Evolutionary conservation across 495 filamentous ascomycete genomes (phyloP), one percentile per base, ranked within the genome.

Genomic region (Bathelium albidoporum): DNA sequence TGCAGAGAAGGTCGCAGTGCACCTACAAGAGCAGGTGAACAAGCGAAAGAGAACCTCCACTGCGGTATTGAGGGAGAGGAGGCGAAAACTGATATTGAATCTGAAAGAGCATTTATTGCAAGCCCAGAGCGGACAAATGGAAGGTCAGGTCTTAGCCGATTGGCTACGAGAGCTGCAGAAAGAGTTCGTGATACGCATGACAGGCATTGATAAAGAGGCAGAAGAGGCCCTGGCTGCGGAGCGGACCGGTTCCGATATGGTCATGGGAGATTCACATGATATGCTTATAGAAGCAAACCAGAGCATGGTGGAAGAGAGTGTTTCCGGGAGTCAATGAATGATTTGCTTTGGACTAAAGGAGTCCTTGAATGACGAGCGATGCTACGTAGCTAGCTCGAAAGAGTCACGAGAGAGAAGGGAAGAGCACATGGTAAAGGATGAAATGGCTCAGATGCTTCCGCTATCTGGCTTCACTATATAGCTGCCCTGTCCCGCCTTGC

Each of bases 151-250:
- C 0, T 74, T 97, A 22, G 73, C 73, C 5, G 75, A 75, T 22
- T 94, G 89, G 81, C 71, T 97, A 61, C 78, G 76, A 58, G 82
- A 81, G 41, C 73, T 96, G 24, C 88, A 93, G 69, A 82, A 82
- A 59, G 88, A 96, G 59, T 96, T 96, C 71, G 80, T 87, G 4
- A 68, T 78, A 12, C 76, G 82, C 28, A 94, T 96, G 90, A 78
- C 81, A 62, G 78, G 80, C 20, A 81, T 89, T 43, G 80, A 83
- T 32, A 81, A 32, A 63, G 66, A 70, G 28, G 65, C 63, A 20
- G 24, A 32, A 24, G 68, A 45, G 58, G 66, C 65, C n/a, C 14
- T 62, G 34, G 64, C 65, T n/a, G 53, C 41, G 12, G 62, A 66
- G 26, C 22, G 29, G 16, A 55, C 24, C 2, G 29, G 20, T 11